Conservation (phyloP, 352 stramenopile genomes). For the Globisporangium mamillatum region DNA sequence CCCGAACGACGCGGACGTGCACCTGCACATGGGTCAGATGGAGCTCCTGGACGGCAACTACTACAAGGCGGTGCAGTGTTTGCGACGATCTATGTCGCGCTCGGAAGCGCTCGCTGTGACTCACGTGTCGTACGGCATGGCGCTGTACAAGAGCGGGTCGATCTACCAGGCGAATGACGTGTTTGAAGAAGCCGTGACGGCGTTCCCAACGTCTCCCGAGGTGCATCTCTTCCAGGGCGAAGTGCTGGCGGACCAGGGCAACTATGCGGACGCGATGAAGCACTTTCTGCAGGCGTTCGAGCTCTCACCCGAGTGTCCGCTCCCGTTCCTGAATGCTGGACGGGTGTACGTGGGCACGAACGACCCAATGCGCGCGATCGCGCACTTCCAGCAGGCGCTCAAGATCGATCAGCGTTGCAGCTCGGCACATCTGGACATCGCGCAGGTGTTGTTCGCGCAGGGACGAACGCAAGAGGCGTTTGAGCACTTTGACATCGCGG, state of each 20-base stretch:
- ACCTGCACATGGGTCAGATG: slow-evolving; percentile 81
- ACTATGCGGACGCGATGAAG: slow-evolving; percentile 79
- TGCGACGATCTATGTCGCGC: slow-evolving; percentile 70
- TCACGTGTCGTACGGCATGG: slow-evolving; percentile 83
- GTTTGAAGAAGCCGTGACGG: slow-evolving; percentile 61
- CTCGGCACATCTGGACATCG: slow-evolving; percentile 81
- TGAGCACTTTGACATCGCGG: slow-evolving; percentile 67
- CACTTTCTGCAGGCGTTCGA: slow-evolving; percentile 72
- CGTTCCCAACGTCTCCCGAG: slow-evolving; percentile 70
- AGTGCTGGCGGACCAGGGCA: slow-evolving; percentile 75
- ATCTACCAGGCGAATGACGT: slow-evolving; percentile 81
- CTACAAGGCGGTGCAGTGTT: slow-evolving; percentile 60
- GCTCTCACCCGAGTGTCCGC: slow-evolving; percentile 68
- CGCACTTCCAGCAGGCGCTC: slow-evolving; percentile 79
- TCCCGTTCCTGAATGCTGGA: slow-evolving; percentile 83
- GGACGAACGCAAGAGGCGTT: slow-evolving; percentile 68
- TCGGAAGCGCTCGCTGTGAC: slow-evolving; percentile 74
- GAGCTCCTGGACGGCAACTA: slow-evolving; percentile 79
- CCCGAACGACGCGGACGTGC: slow-evolving; percentile 71
- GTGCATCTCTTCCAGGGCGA: slow-evolving; percentile 83
- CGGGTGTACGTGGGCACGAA: slow-evolving; percentile 84
- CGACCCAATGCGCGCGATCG: slow-evolving; percentile 73
- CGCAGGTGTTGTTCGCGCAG: slow-evolving; percentile 84
- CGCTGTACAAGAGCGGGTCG: slow-evolving; percentile 83
- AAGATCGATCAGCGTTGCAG: slow-evolving; percentile 73